These are phyloP conservation scores for Trichoderma guizhouense DNA, from an alignment of 2,329 filamentous ascomycete genomes.

Conservation along the genomic window DNA sequence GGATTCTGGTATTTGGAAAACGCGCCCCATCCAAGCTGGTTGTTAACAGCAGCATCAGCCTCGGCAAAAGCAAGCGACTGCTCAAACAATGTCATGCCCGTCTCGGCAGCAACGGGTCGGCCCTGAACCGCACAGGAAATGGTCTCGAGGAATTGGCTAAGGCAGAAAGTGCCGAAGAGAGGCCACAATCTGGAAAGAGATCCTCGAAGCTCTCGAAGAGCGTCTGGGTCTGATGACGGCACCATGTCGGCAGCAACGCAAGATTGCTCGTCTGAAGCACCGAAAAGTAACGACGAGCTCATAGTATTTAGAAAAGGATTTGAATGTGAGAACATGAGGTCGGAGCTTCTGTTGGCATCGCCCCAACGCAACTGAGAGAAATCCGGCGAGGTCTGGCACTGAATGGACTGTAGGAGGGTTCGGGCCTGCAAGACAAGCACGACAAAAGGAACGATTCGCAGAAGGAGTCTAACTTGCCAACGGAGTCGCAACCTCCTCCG, in stretches of 20 bases:
- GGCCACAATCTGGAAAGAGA: constrained; percentile 77
- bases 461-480: constrained; percentile 66
- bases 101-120: constrained; percentile 74
- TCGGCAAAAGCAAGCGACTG: constrained; percentile 95
- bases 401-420: constrained; percentile 75
- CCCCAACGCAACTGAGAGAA: constrained; percentile 69
- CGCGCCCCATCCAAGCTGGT: constrained; percentile 69
- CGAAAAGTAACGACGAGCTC: constrained; percentile 69
- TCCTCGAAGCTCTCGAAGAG: constrained; percentile 58
- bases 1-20: constrained; percentile 50
- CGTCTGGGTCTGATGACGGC: constrained; percentile 49
- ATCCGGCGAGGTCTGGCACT: constrained; percentile 81
- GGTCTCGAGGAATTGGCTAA: constrained; percentile 86
- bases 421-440: constrained; percentile 67
- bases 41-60: constrained; percentile 82
- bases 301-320: constrained; percentile 69
- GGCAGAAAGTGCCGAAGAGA: constrained; percentile 64
- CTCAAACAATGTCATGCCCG: constrained; percentile 94
- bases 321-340: constrained; percentile 66
- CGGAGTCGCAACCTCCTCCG: constrained; percentile 72
- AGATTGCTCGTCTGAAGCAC: constrained; percentile 69
- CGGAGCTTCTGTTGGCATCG: constrained; percentile 59
- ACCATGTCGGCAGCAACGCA: constrained; percentile 74
- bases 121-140: constrained; percentile 86
- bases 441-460: constrained; percentile 69